phyloP scores from a whole-genome alignment of 345 rosid species.

The Abelmoschus esculentus region DNA sequence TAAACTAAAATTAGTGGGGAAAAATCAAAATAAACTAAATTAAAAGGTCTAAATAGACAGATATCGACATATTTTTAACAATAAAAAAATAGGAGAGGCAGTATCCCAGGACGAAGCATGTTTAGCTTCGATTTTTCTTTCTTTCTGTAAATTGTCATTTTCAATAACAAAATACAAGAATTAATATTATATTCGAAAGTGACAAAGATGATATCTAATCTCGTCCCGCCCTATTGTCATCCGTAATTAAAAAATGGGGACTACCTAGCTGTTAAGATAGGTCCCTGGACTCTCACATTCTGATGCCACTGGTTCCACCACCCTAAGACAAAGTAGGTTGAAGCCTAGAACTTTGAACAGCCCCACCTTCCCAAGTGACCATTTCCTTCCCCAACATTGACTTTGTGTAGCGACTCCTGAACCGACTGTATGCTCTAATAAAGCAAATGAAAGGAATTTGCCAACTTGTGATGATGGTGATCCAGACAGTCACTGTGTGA shows the following conservation, averaged over 20 bases:
- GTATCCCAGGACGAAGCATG: no score
- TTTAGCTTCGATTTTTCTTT: no score
- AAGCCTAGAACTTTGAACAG: neutral
- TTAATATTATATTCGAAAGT: no score
- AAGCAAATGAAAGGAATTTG: conserved; percentile 7
- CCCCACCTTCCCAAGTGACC: neutral
- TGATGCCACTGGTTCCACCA: neutral
- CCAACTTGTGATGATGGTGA: conserved; percentile 8
- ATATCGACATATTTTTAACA: no score
- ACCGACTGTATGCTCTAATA: neutral
- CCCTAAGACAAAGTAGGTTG: neutral
- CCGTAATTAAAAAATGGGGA: neutral
- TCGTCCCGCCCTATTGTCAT: neutral
- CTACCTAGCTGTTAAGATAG: neutral
- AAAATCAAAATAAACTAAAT: no score
- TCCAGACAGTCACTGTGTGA: neutral
- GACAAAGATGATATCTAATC: no score
- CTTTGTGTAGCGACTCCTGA: conserved; percentile 1
- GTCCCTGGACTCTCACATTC: neutral
- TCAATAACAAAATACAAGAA: no score
- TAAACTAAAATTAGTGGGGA: no score
- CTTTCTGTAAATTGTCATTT: no score
- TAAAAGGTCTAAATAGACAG: no score
- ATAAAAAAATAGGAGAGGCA: no score
- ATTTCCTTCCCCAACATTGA: conserved; percentile 3